Percentiles rank a stretch among this genome's conserved stretches.
Conservation (phyloP, 257 asterid genomes). For the Solanum rostratum region DNA sequence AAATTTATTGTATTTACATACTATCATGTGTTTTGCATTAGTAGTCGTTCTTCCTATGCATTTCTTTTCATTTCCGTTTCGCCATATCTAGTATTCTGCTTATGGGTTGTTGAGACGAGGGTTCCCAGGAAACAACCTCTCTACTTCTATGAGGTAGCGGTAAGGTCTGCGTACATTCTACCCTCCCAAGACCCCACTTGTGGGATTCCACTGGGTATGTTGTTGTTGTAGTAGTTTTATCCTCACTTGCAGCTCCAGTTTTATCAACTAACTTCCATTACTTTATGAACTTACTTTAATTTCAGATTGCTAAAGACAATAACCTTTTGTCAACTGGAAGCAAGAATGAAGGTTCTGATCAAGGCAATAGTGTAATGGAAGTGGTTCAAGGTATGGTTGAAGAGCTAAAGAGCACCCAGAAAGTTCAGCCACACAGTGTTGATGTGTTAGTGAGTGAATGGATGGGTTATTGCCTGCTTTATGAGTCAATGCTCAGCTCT, state of each 20-base stretch:
- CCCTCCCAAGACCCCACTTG: too few relatives aligned
- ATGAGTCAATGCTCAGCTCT: slow-evolving; percentile 89
- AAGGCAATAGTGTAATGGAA: slow-evolving; percentile 39
- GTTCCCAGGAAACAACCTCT: too few relatives aligned
- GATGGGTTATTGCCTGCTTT: slow-evolving; percentile 98
- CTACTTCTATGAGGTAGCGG: too few relatives aligned
- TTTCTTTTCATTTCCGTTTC: too few relatives aligned
- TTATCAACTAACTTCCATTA: neutral
- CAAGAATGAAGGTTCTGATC: slow-evolving; percentile 6
- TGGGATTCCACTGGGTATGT: too few relatives aligned
- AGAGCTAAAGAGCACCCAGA: slow-evolving; percentile 36
- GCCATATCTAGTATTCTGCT: too few relatives aligned
- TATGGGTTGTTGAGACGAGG: too few relatives aligned
- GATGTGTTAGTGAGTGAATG: slow-evolving; percentile 88
- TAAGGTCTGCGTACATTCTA: too few relatives aligned
- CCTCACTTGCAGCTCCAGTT: neutral
- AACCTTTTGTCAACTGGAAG: slow-evolving; percentile 28
- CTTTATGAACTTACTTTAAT: neutral
- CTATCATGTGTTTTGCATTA: too few relatives aligned
- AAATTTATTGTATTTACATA: too few relatives aligned
- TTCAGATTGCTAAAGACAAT: slow-evolving; percentile 76
- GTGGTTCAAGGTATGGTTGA: slow-evolving; percentile 90
- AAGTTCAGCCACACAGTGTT: slow-evolving; percentile 51
- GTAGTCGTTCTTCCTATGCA: too few relatives aligned
- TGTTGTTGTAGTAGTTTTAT: neutral